Evolutionary conservation across 2,329 filamentous ascomycete species (phyloP), one percentile per base, ranked within the genome.

Genomic region (Akanthomyces muscarius): DNA sequence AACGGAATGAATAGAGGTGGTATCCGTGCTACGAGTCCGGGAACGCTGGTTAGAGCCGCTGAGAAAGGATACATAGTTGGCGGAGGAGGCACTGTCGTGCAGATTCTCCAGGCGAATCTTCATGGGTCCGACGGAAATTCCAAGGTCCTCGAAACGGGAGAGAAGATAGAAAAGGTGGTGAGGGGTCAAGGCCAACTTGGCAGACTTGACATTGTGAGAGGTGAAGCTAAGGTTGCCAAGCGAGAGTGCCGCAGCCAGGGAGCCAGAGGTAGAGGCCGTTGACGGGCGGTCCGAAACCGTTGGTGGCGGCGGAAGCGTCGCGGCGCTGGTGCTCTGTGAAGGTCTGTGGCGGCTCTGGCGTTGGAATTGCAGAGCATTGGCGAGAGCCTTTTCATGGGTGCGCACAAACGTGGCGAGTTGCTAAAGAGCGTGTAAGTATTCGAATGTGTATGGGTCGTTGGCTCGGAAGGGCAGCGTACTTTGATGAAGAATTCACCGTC

Each of bases 131-230:
- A 98, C 92, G 66, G 89, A 84, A 68, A 98, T 95, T 64, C 88
- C 87, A 65, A 98, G 83, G 67, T 97, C 94, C 78, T 97, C 93
- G 76, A 98, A 97, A 62, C 92, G 91, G 63, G 92, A 97, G 61
- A 99, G 85, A 38, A 99, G 85, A 74, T 97, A 99, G 80, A 97
- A 98, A 36, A 99, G 86, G 74, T 99, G 95, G 73, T 99, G 95
- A 23, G 95, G 91, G 14, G 95, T 98, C 66, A 99, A 83, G 45
- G 92, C 92, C 68, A 99, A 81, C 78, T 96, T 97, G 47, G 91
- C 91, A 23, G 93, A 91, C 78, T 96, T 97, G 72, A 92, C 85
- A 69, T 81, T 89, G 70, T 92, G 89, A 6, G 93, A 96, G 53
- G 91, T 86, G 74, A 98, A 95, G 71, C 83, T 92, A 66, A 97